Evolutionary conservation across 495 filamentous ascomycete genomes (phyloP), one percentile per base, ranked within the genome.

Genomic region (Xylona heveae): DNA sequence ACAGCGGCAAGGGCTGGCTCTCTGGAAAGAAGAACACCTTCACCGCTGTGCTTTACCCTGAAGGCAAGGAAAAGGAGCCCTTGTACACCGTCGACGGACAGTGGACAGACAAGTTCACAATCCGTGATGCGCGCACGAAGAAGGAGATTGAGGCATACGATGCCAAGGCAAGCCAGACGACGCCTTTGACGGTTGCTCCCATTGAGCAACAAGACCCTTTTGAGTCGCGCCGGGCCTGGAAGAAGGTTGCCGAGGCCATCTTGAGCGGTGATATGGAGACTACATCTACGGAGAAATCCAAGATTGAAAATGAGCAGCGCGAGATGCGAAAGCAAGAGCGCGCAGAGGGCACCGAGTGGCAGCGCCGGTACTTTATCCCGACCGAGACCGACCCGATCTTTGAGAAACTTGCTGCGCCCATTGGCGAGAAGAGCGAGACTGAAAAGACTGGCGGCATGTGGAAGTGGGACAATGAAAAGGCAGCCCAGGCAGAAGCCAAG

Each of bases 1-100:
- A 90, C 55, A 75, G 64, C 35, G 82, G 81, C 34, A 83, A 79
- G 53, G 88, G 88, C 20, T 97, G 83, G 84, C 36, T 97, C 19
- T 77, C 73, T 30, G 90, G 88, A 19, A 93, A 90, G 63, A 90
- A 91, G 57, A 97, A 97, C 60, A 76, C 62, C 23, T 84, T 95
- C 52, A 70, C 58, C 9, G 90, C 88, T 0, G 62, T 54, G 18
- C 48, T 95, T 15, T 84, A 70, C 52, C 82, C 78, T 16, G 69
- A 72, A 19, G 68, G 68, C 31, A 68, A 68, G 31, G 81, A 92
- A 45, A 83, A 79, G 53, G 68, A 83, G 9, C 62, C 77, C 1
- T 52, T 93, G 19, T 97, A 85, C 57, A 82, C 68, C 12, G 63
- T 80, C 38, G 73, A 88, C 25, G 88, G 88, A 0, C 79, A 91